Percentiles rank a stretch among this genome's conserved stretches.
Evolutionary conservation across 1,284 basidiomycete genomes (phyloP).

Genomic region (Puccinia coronata): DNA sequence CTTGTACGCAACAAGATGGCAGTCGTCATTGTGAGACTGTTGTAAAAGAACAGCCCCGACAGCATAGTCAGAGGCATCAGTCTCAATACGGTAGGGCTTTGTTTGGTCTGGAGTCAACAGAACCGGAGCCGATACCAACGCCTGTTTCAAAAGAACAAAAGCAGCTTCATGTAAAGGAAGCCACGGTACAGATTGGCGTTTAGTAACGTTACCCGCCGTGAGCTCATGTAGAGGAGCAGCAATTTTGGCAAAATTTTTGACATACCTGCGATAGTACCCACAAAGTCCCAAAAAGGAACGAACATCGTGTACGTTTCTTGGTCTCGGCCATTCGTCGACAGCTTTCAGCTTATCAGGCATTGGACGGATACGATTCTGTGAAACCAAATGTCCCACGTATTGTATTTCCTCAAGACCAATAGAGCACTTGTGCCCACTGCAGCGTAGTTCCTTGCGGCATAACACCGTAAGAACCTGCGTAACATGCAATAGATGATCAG

Average conservation of each 20-base stretch:
- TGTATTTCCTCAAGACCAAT: neutral
- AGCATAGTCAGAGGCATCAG: too few relatives aligned
- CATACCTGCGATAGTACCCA: too few relatives aligned
- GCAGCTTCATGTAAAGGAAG: neutral
- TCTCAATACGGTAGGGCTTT: neutral
- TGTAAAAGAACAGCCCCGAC: constrained; percentile 3
- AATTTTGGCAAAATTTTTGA: constrained; percentile 22
- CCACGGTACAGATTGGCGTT: neutral
- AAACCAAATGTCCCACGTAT: neutral
- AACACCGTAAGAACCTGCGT: neutral
- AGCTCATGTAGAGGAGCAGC: too few relatives aligned
- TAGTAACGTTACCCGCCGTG: too few relatives aligned
- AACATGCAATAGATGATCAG: neutral
- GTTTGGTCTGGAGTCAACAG: too few relatives aligned
- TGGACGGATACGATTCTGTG: neutral
- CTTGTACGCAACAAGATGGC: constrained; percentile 20
- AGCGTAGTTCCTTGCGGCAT: neutral
- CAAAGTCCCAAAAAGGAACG: constrained; percentile 23
- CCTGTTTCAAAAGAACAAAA: too few relatives aligned
- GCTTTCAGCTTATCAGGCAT: constrained; percentile 33
- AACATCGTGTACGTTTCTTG: too few relatives aligned
- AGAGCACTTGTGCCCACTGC: neutral
- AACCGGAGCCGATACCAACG: too few relatives aligned
- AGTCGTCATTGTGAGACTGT: neutral
- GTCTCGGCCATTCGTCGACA: too few relatives aligned